Evolutionary conservation across 2,329 filamentous ascomycete species (phyloP), one percentile per base, ranked within the genome.

Genomic region (Talaromyces verruculosus): DNA sequence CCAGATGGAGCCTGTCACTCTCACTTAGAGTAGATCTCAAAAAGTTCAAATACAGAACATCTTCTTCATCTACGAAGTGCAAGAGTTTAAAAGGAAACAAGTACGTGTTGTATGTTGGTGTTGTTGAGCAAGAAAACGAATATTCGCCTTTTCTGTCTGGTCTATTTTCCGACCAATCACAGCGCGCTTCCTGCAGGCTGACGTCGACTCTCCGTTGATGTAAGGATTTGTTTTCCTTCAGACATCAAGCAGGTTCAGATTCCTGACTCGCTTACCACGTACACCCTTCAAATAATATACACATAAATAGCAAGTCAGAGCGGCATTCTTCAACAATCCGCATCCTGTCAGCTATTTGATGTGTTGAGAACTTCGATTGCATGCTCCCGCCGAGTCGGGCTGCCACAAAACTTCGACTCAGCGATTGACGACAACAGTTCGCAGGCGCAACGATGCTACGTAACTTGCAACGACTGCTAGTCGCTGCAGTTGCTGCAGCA

Each of bases 381-480:
- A 51, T 63, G 61, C 22, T 41, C 61, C 61, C 61, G 61, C 61
- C 25, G 35, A 53, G 60, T 51, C 60, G 61, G 61, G 61, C 35
- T 63, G 49, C 35, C 15, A 37, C 25, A 51, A 39, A 25, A 53
- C 22, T 17, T 15, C 47, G 22, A 63, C 8, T 15, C 4, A 17
- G 41, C 33, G 37, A 58, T 39, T 47, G 41, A 58, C 37, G 15
- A 49, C 17, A 8, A 37, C 39, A n/a, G 58, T 37, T 37, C 15
- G 33, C 41, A 43, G 5, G 17, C 6, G 51, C 39, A 58, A 58
- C 10, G 49, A 58, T 58, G 53, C 37, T 45, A 37, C 7, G 30
- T 25, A 28, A n/a, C 15, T 41, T 51, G 45, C 60, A 49, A 58
- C 39, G 51, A 28, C 25, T 45, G 5, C 19, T 64, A 11, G n/a